Evolutionary conservation across 1,284 basidiomycete species (phyloP).

Genomic region (Lentinula novae-zelandiae): DNA sequence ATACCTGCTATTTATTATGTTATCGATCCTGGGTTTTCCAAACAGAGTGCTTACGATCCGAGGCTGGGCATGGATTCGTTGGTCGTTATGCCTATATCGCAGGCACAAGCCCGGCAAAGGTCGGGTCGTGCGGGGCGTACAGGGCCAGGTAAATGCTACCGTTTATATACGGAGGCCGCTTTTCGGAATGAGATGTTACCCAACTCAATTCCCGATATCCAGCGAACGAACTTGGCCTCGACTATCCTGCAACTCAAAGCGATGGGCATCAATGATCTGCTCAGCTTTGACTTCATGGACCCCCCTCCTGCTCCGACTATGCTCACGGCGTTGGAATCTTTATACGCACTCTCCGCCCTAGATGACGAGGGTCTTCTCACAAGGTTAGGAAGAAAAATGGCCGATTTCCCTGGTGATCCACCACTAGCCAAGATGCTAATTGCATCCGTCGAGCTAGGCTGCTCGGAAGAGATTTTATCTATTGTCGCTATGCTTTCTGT

Average conservation of each 20-base stretch:
- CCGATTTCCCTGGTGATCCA: slow-evolving; percentile 98
- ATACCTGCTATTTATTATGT: slow-evolving; percentile 99
- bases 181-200: slow-evolving; percentile 99
- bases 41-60: slow-evolving; percentile 99
- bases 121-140: slow-evolving; percentile 96
- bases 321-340: slow-evolving; percentile 88
- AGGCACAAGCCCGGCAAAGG: slow-evolving; percentile 95
- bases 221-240: slow-evolving; percentile 88
- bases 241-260: slow-evolving; percentile 97
- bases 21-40: slow-evolving; percentile 97
- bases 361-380: slow-evolving; percentile 97
- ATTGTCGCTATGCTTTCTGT: slow-evolving; percentile 98
- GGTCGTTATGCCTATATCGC: slow-evolving; percentile 98
- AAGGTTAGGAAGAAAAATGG: slow-evolving; percentile 95
- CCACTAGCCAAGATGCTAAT: slow-evolving; percentile 97
- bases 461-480: slow-evolving; percentile 95
- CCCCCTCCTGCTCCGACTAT: slow-evolving; percentile 96
- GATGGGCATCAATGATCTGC: slow-evolving; percentile 98
- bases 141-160: slow-evolving; percentile 97
- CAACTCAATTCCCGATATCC: slow-evolving; percentile 97
- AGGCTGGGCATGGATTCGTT: slow-evolving; percentile 98
- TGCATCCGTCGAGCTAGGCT: slow-evolving; percentile 95
- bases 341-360: slow-evolving; percentile 93
- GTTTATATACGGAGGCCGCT: slow-evolving; percentile 96
- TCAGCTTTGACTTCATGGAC: slow-evolving; percentile 99